phyloP scores from a whole-genome alignment of 257 asterid species.

The Eucommia ulmoides region DNA sequence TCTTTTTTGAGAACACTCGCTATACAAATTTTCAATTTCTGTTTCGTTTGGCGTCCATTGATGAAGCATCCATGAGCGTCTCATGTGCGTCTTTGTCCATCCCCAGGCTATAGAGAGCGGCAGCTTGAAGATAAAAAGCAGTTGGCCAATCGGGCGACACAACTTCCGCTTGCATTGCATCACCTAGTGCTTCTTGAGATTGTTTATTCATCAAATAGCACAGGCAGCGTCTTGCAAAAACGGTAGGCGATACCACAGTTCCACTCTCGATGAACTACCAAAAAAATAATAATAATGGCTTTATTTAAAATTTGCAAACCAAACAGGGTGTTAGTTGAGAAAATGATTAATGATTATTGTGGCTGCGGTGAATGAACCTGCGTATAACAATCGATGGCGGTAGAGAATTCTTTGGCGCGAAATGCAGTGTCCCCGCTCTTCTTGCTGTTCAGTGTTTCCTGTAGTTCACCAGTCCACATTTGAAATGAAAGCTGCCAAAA shows the following conservation, averaged over 20 bases:
- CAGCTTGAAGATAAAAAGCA: not conserved
- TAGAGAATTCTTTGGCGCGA: conserved; percentile 25
- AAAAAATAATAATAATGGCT: not conserved
- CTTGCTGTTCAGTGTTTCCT: conserved; percentile 30
- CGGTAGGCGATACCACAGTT: conserved; percentile 31
- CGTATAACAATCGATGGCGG: conserved; percentile 28
- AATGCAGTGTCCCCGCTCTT: conserved; percentile 36
- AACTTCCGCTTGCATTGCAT: conserved; percentile 34
- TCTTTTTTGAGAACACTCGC: not conserved
- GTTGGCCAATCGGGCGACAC: not conserved
- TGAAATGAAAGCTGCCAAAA: conserved; percentile 36
- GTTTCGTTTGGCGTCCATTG: not conserved
- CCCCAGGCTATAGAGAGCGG: no score
- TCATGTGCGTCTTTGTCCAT: not conserved
- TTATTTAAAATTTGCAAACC: not conserved
- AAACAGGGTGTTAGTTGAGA: not conserved
- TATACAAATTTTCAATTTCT: no score
- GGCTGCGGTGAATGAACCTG: conserved; percentile 13
- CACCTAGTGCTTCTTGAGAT: conserved; percentile 39
- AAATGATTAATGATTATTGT: not conserved
- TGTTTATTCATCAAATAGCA: conserved; percentile 25
- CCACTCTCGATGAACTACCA: conserved; percentile 33
- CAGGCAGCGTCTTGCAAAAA: conserved; percentile 30
- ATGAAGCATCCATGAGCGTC: not conserved
- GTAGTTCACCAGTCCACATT: conserved; percentile 34